phyloP scores from a whole-genome alignment of 2,329 filamentous ascomycete species.

The Cryphonectria carpinicola region DNA sequence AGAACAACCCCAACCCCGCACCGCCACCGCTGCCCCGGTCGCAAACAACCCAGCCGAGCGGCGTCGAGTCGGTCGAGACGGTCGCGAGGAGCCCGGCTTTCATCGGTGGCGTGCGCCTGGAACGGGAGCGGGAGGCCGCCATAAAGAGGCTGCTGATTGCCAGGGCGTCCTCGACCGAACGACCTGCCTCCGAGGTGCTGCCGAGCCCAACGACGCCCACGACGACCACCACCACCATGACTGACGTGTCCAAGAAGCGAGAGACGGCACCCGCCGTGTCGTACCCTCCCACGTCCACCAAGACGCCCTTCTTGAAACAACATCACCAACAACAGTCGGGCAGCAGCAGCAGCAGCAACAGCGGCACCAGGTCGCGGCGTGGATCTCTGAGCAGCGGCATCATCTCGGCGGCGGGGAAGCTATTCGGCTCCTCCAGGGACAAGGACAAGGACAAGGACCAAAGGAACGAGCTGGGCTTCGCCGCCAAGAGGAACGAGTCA shows the following conservation, averaged over 20 bases:
- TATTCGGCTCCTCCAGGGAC: slow-evolving; percentile 17
- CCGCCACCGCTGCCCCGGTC: neutral
- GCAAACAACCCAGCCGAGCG: slow-evolving; percentile 5
- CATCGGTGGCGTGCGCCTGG: slow-evolving; percentile 49
- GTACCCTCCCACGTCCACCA: slow-evolving; percentile 27
- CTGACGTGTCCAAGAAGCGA: slow-evolving; percentile 21
- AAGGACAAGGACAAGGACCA: slow-evolving; percentile 21
- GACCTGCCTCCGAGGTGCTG: slow-evolving; percentile 15
- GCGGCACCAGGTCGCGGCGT: slow-evolving; percentile 20
- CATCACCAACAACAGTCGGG: neutral
- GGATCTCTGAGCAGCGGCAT: slow-evolving; percentile 20
- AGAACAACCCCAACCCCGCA: neutral
- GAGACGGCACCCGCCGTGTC: slow-evolving; percentile 21
- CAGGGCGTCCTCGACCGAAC: slow-evolving; percentile 23
- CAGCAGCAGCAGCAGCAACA: neutral
- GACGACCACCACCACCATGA: neutral
- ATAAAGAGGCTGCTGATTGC: slow-evolving; percentile 24
- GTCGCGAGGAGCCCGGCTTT: slow-evolving; percentile 37
- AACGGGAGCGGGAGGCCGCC: slow-evolving; percentile 45
- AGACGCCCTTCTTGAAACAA: slow-evolving; percentile 26
- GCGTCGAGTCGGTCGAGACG: slow-evolving; percentile 17
- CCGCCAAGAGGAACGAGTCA: slow-evolving; percentile 6
- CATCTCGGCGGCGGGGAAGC: slow-evolving; percentile 19
- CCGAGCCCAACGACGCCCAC: slow-evolving; percentile 3
- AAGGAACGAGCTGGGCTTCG: neutral